Evolutionary conservation across 2,329 filamentous ascomycete genomes (phyloP).

Genomic region (Penicillium palitans): DNA sequence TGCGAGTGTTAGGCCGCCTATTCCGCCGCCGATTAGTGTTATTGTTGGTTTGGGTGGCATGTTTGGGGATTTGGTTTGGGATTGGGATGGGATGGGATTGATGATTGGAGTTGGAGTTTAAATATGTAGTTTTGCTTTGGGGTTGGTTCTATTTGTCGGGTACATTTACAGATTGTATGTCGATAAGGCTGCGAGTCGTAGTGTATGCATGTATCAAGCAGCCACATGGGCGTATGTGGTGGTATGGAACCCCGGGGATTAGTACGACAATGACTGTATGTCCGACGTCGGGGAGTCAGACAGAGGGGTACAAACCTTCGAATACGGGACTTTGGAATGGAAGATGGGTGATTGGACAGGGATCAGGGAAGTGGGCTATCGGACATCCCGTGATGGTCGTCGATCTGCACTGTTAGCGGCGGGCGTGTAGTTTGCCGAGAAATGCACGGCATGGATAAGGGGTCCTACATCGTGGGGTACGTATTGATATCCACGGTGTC

Average conservation of each 20-base stretch:
- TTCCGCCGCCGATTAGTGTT: constrained; percentile 61
- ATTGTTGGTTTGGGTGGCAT: constrained; percentile 29
- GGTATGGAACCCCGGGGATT: background rate
- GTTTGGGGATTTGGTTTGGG: constrained; percentile 14
- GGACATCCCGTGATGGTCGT: background rate
- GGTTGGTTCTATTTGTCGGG: background rate
- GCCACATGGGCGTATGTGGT: background rate
- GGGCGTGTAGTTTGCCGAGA: background rate
- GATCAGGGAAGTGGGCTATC: background rate
- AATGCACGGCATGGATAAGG: background rate
- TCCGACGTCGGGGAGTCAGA: background rate
- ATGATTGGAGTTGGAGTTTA: background rate
- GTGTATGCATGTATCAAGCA: background rate
- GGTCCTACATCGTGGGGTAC: background rate
- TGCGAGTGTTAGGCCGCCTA: constrained; percentile 57
- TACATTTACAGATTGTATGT: background rate
- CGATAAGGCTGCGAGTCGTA: background rate
- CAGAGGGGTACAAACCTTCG: background rate
- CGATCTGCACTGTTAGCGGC: background rate
- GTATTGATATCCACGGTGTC: background rate
- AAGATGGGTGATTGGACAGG: background rate
- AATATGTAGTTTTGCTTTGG: background rate
- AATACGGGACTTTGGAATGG: background rate
- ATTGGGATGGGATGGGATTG: background rate
- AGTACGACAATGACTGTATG: background rate